phyloP scores from a whole-genome alignment of 176 grass and related monocot species.

The Musa schizocarpa region DNA sequence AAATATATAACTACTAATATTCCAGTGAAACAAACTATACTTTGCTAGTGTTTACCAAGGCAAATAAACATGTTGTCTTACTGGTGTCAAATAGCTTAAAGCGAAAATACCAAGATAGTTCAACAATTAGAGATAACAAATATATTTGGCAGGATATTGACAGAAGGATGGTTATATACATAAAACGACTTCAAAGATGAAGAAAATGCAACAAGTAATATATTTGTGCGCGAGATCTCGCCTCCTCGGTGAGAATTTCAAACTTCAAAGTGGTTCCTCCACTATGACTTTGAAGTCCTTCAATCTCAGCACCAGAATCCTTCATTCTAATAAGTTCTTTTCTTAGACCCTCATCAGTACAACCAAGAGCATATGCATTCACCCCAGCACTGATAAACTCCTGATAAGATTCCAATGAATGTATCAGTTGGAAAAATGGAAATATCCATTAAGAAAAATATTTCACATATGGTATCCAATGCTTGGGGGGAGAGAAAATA shows the following conservation, averaged over 20 bases:
- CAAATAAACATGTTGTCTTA: not conserved
- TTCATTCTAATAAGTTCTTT: conserved; percentile 73
- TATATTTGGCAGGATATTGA: not conserved
- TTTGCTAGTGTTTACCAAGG: no score
- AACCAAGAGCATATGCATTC: conserved; percentile 84
- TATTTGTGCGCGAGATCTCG: conserved; percentile 19
- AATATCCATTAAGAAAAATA: not conserved
- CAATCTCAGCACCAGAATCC: conserved; percentile 66
- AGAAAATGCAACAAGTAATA: conserved; percentile 5
- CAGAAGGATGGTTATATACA: not conserved
- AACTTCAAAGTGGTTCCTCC: conserved; percentile 59
- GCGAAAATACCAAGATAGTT: not conserved
- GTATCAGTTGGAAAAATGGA: not conserved
- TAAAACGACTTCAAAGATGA: not conserved
- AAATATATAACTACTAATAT: no score
- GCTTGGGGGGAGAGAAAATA: conserved; percentile 30
- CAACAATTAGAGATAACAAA: not conserved
- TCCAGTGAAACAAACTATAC: no score
- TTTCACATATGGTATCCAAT: not conserved
- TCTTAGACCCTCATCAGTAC: conserved; percentile 85
- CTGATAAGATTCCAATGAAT: conserved; percentile 34
- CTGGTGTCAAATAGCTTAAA: not conserved
- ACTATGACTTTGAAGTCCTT: conserved; percentile 48
- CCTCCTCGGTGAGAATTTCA: conserved; percentile 63
- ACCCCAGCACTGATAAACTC: conserved; percentile 81